A percentile compares a stretch with the other conserved stretches of the same genome.
Evolutionary conservation across 805 yeast species (phyloP).

Genomic region (Maudiozyma saulgeensis): DNA sequence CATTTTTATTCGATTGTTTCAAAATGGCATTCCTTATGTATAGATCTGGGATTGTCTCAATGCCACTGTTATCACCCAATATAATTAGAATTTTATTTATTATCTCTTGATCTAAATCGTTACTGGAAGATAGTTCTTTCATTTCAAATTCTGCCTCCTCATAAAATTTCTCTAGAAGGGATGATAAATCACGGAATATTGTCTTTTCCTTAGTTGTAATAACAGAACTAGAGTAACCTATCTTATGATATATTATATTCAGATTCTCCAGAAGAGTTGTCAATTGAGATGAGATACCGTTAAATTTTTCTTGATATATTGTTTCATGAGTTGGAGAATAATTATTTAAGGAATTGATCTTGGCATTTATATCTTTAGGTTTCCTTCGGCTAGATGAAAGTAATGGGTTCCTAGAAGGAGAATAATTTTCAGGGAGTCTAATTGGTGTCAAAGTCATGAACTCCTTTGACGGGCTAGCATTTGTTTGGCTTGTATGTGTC

Average conservation of each 20-base stretch:
- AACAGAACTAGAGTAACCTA: slow-evolving; percentile 47
- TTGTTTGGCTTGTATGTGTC: not conserved
- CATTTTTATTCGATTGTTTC: slow-evolving; percentile 14
- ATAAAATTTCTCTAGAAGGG: slow-evolving; percentile 37
- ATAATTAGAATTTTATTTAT: slow-evolving; percentile 27
- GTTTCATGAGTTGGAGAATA: slow-evolving; percentile 4
- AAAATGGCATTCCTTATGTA: slow-evolving; percentile 32
- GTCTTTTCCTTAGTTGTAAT: slow-evolving; percentile 39
- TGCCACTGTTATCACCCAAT: slow-evolving; percentile 31
- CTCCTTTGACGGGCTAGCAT: slow-evolving; percentile 8
- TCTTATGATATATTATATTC: slow-evolving; percentile 39
- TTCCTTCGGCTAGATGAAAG: not conserved
- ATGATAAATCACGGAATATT: slow-evolving; percentile 41
- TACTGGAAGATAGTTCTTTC: slow-evolving; percentile 24
- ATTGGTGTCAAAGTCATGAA: slow-evolving; percentile 26
- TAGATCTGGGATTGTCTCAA: slow-evolving; percentile 33
- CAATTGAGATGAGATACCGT: slow-evolving; percentile 24
- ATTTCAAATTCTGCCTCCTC: slow-evolving; percentile 32
- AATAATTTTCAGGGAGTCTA: slow-evolving; percentile 12
- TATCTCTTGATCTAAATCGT: slow-evolving; percentile 19
- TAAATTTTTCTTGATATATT: slow-evolving; percentile 25
- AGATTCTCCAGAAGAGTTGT: slow-evolving; percentile 32
- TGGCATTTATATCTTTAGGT: not conserved
- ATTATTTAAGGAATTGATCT: not conserved
- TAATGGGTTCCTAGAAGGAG: slow-evolving; percentile 8